Evolutionary conservation across 2,329 filamentous ascomycete genomes (phyloP).

Genomic region (Colletotrichum camelliae): DNA sequence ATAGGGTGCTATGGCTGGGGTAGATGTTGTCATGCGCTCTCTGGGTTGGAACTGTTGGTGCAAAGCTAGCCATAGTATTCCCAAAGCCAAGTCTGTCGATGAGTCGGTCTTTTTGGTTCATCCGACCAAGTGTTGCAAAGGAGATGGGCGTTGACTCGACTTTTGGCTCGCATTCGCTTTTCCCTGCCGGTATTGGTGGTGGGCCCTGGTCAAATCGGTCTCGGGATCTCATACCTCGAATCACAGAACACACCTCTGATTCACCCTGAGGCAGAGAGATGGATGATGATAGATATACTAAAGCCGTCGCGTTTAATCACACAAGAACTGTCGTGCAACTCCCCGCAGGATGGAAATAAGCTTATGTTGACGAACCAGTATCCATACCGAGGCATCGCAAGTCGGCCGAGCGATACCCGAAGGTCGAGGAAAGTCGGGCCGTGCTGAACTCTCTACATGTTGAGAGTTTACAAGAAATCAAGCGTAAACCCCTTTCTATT

Average conservation of each 20-base stretch:
- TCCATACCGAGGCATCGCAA: not conserved
- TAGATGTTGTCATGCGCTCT: not conserved
- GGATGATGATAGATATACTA: not conserved
- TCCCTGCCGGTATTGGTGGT: not conserved
- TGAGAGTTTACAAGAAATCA: not conserved
- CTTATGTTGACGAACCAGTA: not conserved
- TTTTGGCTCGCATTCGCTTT: not conserved
- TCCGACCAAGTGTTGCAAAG: not conserved
- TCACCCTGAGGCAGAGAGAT: not conserved
- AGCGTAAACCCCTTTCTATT: not conserved
- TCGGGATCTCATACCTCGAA: not conserved
- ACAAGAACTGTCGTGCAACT: not conserved
- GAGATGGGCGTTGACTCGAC: not conserved
- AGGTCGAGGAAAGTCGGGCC: not conserved
- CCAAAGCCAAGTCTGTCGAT: not conserved
- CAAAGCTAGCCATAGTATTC: not conserved
- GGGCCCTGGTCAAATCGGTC: not conserved
- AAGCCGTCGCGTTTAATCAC: not conserved
- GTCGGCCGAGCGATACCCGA: not conserved
- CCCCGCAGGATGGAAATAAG: not conserved
- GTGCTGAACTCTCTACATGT: not conserved
- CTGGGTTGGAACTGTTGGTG: not conserved
- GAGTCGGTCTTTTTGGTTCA: not conserved
- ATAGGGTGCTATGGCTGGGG: not conserved
- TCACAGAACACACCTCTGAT: not conserved